Base-by-base conservation (phyloP, 192 early-diverging fungal species). In the Coemansia sp. region DNA sequence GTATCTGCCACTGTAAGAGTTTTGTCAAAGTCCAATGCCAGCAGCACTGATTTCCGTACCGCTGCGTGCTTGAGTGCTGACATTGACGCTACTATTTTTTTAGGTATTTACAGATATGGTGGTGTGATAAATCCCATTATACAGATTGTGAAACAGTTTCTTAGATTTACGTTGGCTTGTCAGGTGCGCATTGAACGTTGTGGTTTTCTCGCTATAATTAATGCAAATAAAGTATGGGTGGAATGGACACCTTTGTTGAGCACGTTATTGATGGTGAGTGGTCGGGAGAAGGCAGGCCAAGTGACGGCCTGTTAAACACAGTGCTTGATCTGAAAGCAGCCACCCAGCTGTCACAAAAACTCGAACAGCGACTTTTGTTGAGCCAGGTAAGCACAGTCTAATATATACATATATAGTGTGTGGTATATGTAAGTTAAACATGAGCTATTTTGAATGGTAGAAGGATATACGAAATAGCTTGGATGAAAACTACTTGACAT, bases 11-110 rank as follows among this genome's bases (percentile, higher is more conserved):
- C 18, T 10, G 81, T 83, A 29, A 83, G 57, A 5, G 81, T 82
- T 38, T 69, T 37, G 64, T 82, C 81, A 56, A 78, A 82, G 26
- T 79, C 77, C 6, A 79, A 11, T 0, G 68, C 77, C 11, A 79
- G 57, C 0, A 74, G 37, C 13, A 64, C 27, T 20, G 59, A 54
- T 9, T 16, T 45, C 16, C 32, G 45, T 14, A 16, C 19, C 9
- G 58, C n/a, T 24, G 29, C 24, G 19, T 20, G 54, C 39, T 22
- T 23, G 6, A 56, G 22, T 29, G 62, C 53, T 45, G 41, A 45
- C 41, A 45, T 45, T n/a, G 2, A 45, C 3, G 41, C 41, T 45
- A 45, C 41, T 13, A 45, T 45, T 35, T 35, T 35, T 35, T 9
- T 9, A 22, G 8, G 32, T 35, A 35, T 9, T 35, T 35, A 9